A percentile compares a stretch with the other conserved stretches of the same genome.
phyloP scores from a whole-genome alignment of 2,329 filamentous ascomycete species.

The Claviceps sp. region DNA sequence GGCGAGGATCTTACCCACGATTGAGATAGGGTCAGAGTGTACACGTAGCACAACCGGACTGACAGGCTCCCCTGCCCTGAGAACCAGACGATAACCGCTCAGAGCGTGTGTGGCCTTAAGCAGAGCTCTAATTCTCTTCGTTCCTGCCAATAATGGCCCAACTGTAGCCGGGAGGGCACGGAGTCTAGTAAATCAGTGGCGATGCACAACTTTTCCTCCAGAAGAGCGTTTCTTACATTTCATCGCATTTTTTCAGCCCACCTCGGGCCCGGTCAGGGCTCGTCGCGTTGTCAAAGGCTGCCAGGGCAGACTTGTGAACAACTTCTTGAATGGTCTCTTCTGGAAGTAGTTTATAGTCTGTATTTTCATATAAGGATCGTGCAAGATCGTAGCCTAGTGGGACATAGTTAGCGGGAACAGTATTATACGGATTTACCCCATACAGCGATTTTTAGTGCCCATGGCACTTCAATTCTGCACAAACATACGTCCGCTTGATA shows the following conservation, averaged over 20 bases:
- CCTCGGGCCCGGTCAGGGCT: constrained; percentile 68
- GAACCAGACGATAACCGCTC: constrained; percentile 61
- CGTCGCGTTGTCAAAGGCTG: constrained; percentile 67
- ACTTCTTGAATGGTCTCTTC: constrained; percentile 41
- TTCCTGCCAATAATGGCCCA: constrained; percentile 33
- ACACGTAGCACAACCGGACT: constrained; percentile 67
- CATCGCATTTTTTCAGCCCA: constrained; percentile 62
- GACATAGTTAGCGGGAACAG: constrained; percentile 5
- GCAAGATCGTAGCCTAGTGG: constrained; percentile 47
- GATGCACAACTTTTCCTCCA: background rate
- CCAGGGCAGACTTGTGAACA: constrained; percentile 50
- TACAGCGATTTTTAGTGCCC: background rate
- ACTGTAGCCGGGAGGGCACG: constrained; percentile 50
- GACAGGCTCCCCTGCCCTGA: constrained; percentile 71
- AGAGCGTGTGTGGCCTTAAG: constrained; percentile 61
- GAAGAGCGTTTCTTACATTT: constrained; percentile 42
- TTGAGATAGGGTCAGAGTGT: constrained; percentile 58
- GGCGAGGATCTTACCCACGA: constrained; percentile 60
- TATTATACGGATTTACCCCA: too few species aligned
- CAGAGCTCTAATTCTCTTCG: constrained; percentile 46
- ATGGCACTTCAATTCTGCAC: background rate
- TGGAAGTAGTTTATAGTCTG: constrained; percentile 34
- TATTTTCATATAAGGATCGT: constrained; percentile 45
- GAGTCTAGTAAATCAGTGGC: constrained; percentile 31
- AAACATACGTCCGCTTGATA: constrained; percentile 46